A percentile compares a stretch with the other conserved stretches of the same genome.
Evolutionary conservation across 305 asterid genomes (phyloP).

Genomic region (Fraxinus angustifolia): DNA sequence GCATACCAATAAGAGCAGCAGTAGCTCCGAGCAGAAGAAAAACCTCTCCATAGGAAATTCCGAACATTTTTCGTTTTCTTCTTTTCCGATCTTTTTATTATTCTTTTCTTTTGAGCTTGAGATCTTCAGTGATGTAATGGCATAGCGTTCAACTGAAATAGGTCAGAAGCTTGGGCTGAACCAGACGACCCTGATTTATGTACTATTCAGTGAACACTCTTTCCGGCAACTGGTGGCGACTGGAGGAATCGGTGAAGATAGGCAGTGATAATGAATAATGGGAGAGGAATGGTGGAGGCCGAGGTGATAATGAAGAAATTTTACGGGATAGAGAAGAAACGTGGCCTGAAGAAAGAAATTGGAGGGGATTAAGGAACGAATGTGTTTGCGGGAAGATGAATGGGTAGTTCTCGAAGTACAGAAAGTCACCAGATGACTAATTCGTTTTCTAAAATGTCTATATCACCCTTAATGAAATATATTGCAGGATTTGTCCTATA

Average conservation of each 20-base stretch:
- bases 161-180: neutral
- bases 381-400: no score
- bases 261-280: neutral
- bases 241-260: neutral
- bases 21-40: constrained; percentile 79
- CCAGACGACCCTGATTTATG: neutral
- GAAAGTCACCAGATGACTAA: no score
- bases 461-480: no score
- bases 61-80: constrained; percentile 48
- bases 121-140: neutral
- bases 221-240: neutral
- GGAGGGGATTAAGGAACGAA: neutral
- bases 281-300: neutral
- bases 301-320: no score
- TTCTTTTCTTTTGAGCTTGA: neutral
- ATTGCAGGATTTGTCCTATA: no score
- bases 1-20: constrained; percentile 64
- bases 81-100: neutral
- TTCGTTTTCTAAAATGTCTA: no score
- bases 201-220: neutral
- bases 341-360: no score
- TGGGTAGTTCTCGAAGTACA: no score
- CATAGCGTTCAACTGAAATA: neutral
- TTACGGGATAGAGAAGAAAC: no score
- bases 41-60: constrained; percentile 74